Percentiles rank a stretch among this genome's conserved stretches.
phyloP scores from a whole-genome alignment of 2,329 filamentous ascomycete species.

The Chaetoscypha palmicola region DNA sequence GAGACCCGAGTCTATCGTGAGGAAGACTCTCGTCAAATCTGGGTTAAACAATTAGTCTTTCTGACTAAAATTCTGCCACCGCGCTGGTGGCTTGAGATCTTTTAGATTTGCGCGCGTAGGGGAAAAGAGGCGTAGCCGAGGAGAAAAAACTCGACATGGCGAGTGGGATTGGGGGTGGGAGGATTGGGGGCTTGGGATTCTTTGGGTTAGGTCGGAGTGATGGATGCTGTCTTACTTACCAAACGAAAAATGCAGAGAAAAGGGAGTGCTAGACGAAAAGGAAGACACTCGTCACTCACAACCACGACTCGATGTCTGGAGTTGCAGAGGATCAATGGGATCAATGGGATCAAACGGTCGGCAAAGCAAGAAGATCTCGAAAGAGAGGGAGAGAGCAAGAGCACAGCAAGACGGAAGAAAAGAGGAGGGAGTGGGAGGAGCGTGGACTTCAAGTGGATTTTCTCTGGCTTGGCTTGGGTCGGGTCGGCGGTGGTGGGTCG shows the following conservation, averaged over 20 bases:
- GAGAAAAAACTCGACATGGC: slow-evolving; percentile 19
- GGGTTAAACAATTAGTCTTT: background rate
- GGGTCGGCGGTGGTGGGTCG: background rate
- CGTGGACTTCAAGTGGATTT: background rate
- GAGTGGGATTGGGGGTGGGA: background rate
- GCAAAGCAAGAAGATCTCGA: slow-evolving; percentile 5
- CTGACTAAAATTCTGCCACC: background rate
- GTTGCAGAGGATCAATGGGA: slow-evolving; percentile 13
- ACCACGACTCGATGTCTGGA: slow-evolving; percentile 11
- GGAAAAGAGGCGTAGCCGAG: slow-evolving; percentile 18
- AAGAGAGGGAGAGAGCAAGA: slow-evolving; percentile 6
- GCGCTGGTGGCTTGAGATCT: background rate
- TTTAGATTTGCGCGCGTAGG: slow-evolving; percentile 10
- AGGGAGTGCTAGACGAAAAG: slow-evolving; percentile 20
- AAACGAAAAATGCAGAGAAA: slow-evolving; percentile 20
- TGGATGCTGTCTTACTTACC: slow-evolving; percentile 23
- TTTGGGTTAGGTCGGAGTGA: slow-evolving; percentile 10
- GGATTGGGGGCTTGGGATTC: slow-evolving; percentile 9
- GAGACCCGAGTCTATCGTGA: too few relatives aligned
- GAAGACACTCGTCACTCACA: slow-evolving; percentile 17
- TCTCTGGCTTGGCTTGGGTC: background rate
- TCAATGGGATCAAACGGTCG: slow-evolving; percentile 2
- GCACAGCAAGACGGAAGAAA: background rate
- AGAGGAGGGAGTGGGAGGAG: slow-evolving; percentile 1
- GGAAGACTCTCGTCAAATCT: slow-evolving; percentile 14